phyloP scores from a whole-genome alignment of 164 flowering plant species.

The Aristolochia fimbriata region DNA sequence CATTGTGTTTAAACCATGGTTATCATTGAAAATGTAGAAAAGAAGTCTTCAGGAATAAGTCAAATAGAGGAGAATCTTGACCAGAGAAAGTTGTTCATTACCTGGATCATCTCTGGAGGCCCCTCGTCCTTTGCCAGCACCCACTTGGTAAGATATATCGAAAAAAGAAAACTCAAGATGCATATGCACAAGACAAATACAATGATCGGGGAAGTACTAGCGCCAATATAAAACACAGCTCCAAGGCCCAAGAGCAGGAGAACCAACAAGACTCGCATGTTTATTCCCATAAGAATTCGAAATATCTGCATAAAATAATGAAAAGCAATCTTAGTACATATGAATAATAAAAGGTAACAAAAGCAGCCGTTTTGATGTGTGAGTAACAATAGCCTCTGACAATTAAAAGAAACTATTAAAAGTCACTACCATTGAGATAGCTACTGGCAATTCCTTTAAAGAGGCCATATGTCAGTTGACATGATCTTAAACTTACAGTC shows the following conservation, averaged over 20 bases:
- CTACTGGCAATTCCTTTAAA: too few species aligned
- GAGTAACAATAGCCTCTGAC: too few species aligned
- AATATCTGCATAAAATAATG: slow-evolving; percentile 46
- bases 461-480: too few species aligned
- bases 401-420: too few species aligned
- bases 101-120: slow-evolving; percentile 97
- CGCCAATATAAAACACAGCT: slow-evolving; percentile 73
- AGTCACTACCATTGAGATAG: too few species aligned
- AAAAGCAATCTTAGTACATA: too few species aligned
- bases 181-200: slow-evolving; percentile 84
- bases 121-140: slow-evolving; percentile 97
- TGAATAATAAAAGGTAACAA: too few species aligned
- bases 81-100: slow-evolving; percentile 7
- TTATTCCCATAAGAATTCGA: slow-evolving; percentile 59
- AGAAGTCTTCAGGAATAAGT: too few species aligned
- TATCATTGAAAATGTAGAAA: background rate
- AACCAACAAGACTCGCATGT: slow-evolving; percentile 57
- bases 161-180: slow-evolving; percentile 63
- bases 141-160: slow-evolving; percentile 86
- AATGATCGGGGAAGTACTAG: slow-evolving; percentile 78
- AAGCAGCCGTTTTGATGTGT: too few species aligned
- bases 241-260: slow-evolving; percentile 63
- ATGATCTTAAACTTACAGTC: too few species aligned
- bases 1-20: too few species aligned
- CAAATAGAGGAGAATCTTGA: background rate